Evolutionary conservation across 345 rosid genomes (phyloP), one percentile per base, ranked within the genome.

Genomic region (Linum trigynum): DNA sequence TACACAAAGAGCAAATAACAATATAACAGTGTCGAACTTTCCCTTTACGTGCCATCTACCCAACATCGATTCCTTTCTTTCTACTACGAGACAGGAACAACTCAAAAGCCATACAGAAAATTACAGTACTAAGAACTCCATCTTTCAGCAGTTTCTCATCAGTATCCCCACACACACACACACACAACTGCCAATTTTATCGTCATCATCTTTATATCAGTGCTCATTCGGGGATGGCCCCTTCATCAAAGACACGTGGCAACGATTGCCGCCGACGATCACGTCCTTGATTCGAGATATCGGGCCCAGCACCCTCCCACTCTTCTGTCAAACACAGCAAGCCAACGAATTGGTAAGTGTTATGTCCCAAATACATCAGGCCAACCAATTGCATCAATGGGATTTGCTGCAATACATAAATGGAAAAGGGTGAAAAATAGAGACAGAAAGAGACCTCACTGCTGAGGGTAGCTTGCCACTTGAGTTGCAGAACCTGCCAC

Each of bases 401-500:
- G 23, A 37, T 8, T 17, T 17, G 61, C 37, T 23, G 12, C 9
- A 7, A 57, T 57, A 57, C 5, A 23, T 48, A 5, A 7, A 11
- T n/a, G 42, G 38, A 23, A 56, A 5, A 61, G 62, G 32, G 40
- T 38, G 5, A 12, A 23, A 11, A 38, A 37, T 14, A 41, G 23
- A 7, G 7, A 39, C 12, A 55, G 39, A 41, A 48, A 62, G 59
- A 55, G 74, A 92, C 99, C 96, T 90, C 94, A 50, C 79, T 72
- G 41, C 73, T 82, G 79, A 83, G 66, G 75, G 81, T 82, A 61
- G 81, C 67, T 37, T 85, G 95, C 96, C 95, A 88, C 66, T 81
- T 94, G 68, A 82, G 86, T 38, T 88, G 97, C 84, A 91, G 78
- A 72, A 76, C 78, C 69, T 87, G 91, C 98, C 91, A 86, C 84